Percentiles rank a stretch among this genome's conserved stretches.
phyloP scores from a whole-genome alignment of 2,329 filamentous ascomycete species.

The Colletotrichum zoysiae region DNA sequence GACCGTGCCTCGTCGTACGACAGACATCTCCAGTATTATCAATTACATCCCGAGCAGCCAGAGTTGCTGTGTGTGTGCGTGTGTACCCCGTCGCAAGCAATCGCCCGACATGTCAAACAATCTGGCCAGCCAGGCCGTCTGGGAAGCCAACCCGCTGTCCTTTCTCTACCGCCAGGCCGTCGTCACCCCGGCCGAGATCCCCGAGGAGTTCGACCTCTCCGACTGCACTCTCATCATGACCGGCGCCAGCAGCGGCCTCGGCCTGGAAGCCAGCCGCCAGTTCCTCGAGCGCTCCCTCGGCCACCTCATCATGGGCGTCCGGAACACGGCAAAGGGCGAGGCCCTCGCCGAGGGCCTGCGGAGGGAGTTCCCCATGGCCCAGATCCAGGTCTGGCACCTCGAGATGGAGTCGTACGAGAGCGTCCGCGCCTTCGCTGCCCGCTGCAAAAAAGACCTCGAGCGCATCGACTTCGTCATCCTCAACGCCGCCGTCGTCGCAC shows the following conservation, averaged over 20 bases:
- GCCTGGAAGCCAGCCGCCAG: conserved; percentile 55
- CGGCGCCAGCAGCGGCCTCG: conserved; percentile 59
- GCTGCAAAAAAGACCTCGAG: conserved; percentile 22
- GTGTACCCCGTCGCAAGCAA: too few species aligned
- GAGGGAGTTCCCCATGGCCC: conserved; percentile 35
- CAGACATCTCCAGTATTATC: too few species aligned
- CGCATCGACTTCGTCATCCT: conserved; percentile 42
- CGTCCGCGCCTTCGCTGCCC: conserved; percentile 32
- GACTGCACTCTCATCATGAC: conserved; percentile 55
- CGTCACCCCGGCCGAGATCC: conserved; percentile 36
- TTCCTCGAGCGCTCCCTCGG: conserved; percentile 51
- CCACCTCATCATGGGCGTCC: conserved; percentile 57
- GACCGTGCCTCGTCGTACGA: neutral
- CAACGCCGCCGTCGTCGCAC: conserved; percentile 40
- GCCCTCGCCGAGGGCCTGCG: conserved; percentile 43
- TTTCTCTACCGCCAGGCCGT: conserved; percentile 38
- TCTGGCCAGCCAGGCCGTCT: conserved; percentile 33
- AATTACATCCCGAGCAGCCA: neutral
- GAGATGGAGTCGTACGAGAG: conserved; percentile 42
- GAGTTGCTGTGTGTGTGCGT: neutral
- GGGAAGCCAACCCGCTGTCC: conserved; percentile 39
- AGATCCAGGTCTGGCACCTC: conserved; percentile 40
- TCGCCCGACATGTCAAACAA: conserved; percentile 37
- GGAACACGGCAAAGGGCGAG: conserved; percentile 49
- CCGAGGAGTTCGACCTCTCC: conserved; percentile 28